A percentile compares a stretch with the other conserved stretches of the same genome.
phyloP scores from a whole-genome alignment of 139 green algal species.

The Closterium sp. region DNA sequence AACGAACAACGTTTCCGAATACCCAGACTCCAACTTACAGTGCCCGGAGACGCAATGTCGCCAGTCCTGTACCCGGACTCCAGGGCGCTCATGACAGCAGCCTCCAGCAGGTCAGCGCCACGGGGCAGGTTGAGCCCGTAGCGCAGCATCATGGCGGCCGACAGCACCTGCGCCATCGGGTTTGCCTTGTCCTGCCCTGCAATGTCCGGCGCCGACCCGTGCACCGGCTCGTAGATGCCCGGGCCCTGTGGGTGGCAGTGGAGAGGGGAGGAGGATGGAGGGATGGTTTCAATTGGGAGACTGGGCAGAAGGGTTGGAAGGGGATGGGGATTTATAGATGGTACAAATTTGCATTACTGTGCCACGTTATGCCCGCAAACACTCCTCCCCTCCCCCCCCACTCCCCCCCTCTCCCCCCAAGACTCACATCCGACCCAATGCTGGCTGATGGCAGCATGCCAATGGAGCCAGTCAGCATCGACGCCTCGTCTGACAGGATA shows the following conservation, averaged over 20 bases:
- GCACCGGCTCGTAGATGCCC: slow-evolving; percentile 95
- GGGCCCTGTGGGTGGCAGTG: slow-evolving; percentile 59
- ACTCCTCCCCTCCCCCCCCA: no score
- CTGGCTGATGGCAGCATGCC: slow-evolving; percentile 97
- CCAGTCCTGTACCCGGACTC: slow-evolving; percentile 84
- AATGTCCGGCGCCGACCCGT: slow-evolving; percentile 97
- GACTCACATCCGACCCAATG: slow-evolving; percentile 61
- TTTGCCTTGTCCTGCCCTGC: slow-evolving; percentile 72
- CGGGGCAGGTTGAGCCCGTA: slow-evolving; percentile 88
- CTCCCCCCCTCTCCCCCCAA: no score
- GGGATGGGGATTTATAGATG: no score
- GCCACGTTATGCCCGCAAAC: not conserved
- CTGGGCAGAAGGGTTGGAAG: no score
- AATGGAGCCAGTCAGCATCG: slow-evolving; percentile 95
- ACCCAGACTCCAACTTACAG: slow-evolving; percentile 4
- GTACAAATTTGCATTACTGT: not conserved
- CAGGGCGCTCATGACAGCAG: slow-evolving; percentile 76
- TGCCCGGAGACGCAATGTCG: slow-evolving; percentile 84
- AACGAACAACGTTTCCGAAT: not conserved
- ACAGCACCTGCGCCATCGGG: slow-evolving; percentile 73
- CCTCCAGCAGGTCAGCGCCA: slow-evolving; percentile 78
- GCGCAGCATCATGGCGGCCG: slow-evolving; percentile 97
- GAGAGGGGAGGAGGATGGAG: not conserved
- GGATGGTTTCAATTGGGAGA: no score
- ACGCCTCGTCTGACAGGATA: slow-evolving; percentile 97